These are phyloP conservation scores for Auriculariales sp. DNA, from an alignment of 768 basidiomycete genomes.

Conservation along the genomic window DNA sequence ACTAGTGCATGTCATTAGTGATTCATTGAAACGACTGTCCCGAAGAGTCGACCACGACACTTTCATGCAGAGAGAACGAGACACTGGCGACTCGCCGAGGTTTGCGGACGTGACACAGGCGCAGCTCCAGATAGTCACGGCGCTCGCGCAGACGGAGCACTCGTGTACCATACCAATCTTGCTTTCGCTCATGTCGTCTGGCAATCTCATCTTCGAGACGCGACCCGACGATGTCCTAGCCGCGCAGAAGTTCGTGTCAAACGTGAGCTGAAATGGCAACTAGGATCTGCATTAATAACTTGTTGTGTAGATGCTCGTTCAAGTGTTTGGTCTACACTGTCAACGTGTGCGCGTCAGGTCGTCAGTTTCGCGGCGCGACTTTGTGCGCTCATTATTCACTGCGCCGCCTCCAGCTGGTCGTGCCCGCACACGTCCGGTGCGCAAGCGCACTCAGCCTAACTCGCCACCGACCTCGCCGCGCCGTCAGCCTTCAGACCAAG, in stretches of 20 bases:
- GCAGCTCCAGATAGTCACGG: too few species aligned
- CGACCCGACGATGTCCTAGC: slow-evolving; percentile 48
- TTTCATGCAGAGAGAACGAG: too few species aligned
- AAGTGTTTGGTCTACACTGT: slow-evolving; percentile 42
- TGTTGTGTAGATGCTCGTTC: slow-evolving; percentile 35
- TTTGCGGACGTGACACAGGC: too few species aligned
- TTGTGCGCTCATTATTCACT: slow-evolving; percentile 26
- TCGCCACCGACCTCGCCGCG: slow-evolving; percentile 16
- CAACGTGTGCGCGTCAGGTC: slow-evolving; percentile 39
- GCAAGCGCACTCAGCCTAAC: slow-evolving; percentile 10
- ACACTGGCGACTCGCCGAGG: too few species aligned
- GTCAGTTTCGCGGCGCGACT: slow-evolving; percentile 12
- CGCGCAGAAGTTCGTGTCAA: slow-evolving; percentile 39
- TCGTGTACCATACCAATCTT: slow-evolving; percentile 33
- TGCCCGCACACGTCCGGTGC: slow-evolving; percentile 8
- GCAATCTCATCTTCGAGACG: slow-evolving; percentile 49
- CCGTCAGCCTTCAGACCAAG: slow-evolving; percentile 10
- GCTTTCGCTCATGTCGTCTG: slow-evolving; percentile 37
- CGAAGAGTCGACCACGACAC: too few species aligned
- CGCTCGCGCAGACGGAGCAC: slow-evolving; percentile 39
- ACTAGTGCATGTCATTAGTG: too few species aligned
- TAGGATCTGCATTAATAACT: neutral
- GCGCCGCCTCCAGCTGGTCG: slow-evolving; percentile 4
- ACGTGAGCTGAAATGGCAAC: slow-evolving; percentile 29
- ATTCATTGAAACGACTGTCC: too few species aligned